Base-by-base conservation (phyloP, 1,284 basidiomycete species). In the Coniophora puteana region DNA sequence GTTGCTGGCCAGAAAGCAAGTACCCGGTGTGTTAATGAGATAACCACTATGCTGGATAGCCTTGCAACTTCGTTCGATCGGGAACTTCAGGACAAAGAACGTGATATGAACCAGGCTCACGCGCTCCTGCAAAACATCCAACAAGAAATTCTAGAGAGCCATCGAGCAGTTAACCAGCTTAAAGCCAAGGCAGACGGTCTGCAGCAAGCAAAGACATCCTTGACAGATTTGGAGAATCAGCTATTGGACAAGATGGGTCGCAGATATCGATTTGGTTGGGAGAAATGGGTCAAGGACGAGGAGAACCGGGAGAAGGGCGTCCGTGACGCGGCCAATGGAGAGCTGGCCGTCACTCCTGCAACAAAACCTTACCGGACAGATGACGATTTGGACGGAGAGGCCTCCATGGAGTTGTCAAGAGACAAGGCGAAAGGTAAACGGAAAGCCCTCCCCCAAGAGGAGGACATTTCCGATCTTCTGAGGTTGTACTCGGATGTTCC, bases 21-120 rank as follows among this genome's bases (percentile, higher is more conserved):
- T 38, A 93, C 90, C 5, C 80, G 83, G 43, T 86, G 83, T 52
- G 77, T 93, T 20, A 83, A 83, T 44, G 91, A 96, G 50, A 85
- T 96, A 61, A 80, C 91, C 5, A 74, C 74, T 43, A 83, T 98
- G 74, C 75, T 99, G 51, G 90, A 94, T 53, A 86, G 81, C 51
- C 76, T 99, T 13, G 94, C 94, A 0, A 72, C 84, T n/a, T 87
- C 89, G 4, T 98, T 94, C 61, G 96, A 99, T 55, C 82, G 87
- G 49, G 96, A 99, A 66, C 72, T 98, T 17, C 76, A 81, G 45
- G 87, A 92, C 43, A 94, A 95, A 60, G 94, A 98, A 58, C 82
- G 92, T 41, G 93, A 97, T 58, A 82, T 90, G 50, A 78, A 79
- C 4, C 95, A 99, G 58, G 95, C 95, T 1, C 89, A 92, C 51